Conservation (phyloP, 306 rosid species). For the Vicia villosa region DNA sequence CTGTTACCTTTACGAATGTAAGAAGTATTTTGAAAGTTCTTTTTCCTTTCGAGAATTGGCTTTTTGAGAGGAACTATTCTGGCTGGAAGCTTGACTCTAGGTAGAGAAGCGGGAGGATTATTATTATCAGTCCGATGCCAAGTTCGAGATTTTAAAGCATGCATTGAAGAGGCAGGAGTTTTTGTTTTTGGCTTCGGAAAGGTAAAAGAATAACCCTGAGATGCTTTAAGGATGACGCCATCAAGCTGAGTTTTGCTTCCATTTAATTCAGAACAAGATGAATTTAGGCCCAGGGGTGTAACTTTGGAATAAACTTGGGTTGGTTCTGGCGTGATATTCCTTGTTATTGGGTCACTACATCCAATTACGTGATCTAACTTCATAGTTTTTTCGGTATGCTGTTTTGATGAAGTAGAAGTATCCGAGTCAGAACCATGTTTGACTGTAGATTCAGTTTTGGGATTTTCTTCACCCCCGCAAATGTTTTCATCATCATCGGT, state of each 20-base stretch:
- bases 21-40: slow-evolving; percentile 59
- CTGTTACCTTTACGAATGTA: slow-evolving; percentile 95
- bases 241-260: slow-evolving; percentile 54
- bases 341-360: slow-evolving; percentile 32
- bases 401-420: slow-evolving; percentile 38
- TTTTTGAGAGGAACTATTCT: slow-evolving; percentile 51
- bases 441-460: slow-evolving; percentile 40
- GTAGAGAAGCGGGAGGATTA: slow-evolving; percentile 41
- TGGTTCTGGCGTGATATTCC: slow-evolving; percentile 48
- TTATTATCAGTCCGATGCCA: slow-evolving; percentile 62
- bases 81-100: slow-evolving; percentile 42
- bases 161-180: slow-evolving; percentile 50
- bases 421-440: slow-evolving; percentile 43
- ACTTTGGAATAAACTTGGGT: slow-evolving; percentile 49
- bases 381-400: slow-evolving; percentile 29
- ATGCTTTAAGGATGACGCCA: slow-evolving; percentile 34
- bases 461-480: slow-evolving; percentile 46
- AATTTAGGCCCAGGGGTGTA: slow-evolving; percentile 41
- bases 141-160: slow-evolving; percentile 59
- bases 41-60: slow-evolving; percentile 51
- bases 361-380: slow-evolving; percentile 44
- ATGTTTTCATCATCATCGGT: slow-evolving; percentile 39
- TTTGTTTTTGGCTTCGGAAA: slow-evolving; percentile 44
- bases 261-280: slow-evolving; percentile 37
- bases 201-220: slow-evolving; percentile 35